phyloP scores from a whole-genome alignment of 1,284 basidiomycete genomes.

The Cystobasidium pallidum region DNA sequence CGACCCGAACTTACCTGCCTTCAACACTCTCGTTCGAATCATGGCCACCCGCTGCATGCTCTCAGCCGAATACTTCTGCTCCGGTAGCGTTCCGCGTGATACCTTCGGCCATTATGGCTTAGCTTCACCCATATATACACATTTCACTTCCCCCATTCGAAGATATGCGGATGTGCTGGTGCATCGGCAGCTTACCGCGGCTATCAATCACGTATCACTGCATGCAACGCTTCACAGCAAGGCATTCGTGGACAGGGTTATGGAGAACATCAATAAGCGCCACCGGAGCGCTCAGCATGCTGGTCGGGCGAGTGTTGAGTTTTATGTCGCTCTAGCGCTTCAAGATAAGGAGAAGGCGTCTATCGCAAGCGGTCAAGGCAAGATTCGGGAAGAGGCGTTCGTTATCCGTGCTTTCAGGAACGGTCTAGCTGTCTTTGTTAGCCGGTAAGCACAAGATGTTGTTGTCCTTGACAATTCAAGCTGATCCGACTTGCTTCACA shows the following conservation, averaged over 20 bases:
- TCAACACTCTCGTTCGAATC: slow-evolving; percentile 97
- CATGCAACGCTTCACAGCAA: slow-evolving; percentile 88
- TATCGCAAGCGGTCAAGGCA: slow-evolving; percentile 60
- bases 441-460: slow-evolving; percentile 66
- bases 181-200: slow-evolving; percentile 89
- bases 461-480: not conserved
- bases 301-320: slow-evolving; percentile 91
- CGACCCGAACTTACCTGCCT: slow-evolving; percentile 77
- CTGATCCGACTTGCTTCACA: slow-evolving; percentile 54
- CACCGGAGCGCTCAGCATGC: slow-evolving; percentile 98
- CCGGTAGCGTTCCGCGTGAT: slow-evolving; percentile 87
- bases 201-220: slow-evolving; percentile 80
- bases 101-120: slow-evolving; percentile 97
- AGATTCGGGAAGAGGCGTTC: slow-evolving; percentile 82
- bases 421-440: slow-evolving; percentile 93
- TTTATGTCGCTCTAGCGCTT: slow-evolving; percentile 91
- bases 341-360: slow-evolving; percentile 64
- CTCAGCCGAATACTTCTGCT: slow-evolving; percentile 96
- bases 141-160: slow-evolving; percentile 94
- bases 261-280: slow-evolving; percentile 86
- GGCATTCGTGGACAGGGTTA: slow-evolving; percentile 79
- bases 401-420: slow-evolving; percentile 94
- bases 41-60: slow-evolving; percentile 99
- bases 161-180: slow-evolving; percentile 93
- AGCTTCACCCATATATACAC: slow-evolving; percentile 95